Evolutionary conservation across 805 yeast species (phyloP), one percentile per base, ranked within the genome.

Genomic region (Diddensiella transvaalensis): DNA sequence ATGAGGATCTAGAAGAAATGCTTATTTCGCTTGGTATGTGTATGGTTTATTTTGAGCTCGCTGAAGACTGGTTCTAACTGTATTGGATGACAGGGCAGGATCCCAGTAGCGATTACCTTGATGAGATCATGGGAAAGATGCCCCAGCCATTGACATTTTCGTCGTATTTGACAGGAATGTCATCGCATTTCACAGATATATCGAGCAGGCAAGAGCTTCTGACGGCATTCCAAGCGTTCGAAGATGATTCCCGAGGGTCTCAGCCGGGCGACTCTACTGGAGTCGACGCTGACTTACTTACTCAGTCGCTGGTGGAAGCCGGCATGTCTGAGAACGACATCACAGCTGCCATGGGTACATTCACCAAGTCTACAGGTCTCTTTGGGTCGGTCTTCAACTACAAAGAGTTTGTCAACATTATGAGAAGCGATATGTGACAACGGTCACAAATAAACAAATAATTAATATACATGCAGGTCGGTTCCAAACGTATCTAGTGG

Each of bases 81-180:
- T n/a, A n/a, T n/a, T n/a, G n/a, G 15, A 10, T 13, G 8, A 8
- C 17, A 35, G 67, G 68, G 0, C 73, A 77, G 41, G 67, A 66
- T 17, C 59, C 62, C 1, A 59, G 66, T 3, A 75, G 74, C 8
- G 65, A 67, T 0, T 72, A 76, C 13, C 57, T 83, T 3, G 57
- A 66, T 1, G 47, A 59, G 11, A 85, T 86, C 91, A 58, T 85
- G 40, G 52, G 53, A 4, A 54, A 50, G 22, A 64, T 63, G 42
- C 68, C 70, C 3, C 54, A 63, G 3, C 72, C 71, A 44, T 49
- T 86, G 32, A 75, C 77, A 46, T 87, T 88, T 60, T 79, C 90
- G 3, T 76, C 76, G 40, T 89, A 80, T 60, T 67, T 85, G 54
- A 75, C 82, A 8, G 63, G 80, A 37, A 78, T 89, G 79, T 78